Evolutionary conservation across 2,329 filamentous ascomycete species (phyloP).

Genomic region (Arthrobotrys sinensis): DNA sequence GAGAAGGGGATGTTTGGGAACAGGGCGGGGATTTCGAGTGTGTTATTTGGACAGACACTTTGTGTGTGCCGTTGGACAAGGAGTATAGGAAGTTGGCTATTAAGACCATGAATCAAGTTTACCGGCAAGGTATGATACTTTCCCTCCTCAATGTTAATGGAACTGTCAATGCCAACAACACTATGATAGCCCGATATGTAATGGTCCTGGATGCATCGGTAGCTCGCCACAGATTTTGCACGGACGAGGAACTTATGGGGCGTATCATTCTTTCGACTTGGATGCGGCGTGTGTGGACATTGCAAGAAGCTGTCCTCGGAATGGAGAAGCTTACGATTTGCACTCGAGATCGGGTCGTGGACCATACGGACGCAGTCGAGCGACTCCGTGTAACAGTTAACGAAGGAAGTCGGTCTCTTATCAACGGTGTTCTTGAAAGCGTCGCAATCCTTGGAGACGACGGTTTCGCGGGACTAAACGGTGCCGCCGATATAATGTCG

Average conservation of each 20-base stretch:
- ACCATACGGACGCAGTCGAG: constrained; percentile 50
- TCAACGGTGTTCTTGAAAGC: constrained; percentile 17
- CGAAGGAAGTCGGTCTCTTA: constrained; percentile 21
- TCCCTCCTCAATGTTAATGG: neutral
- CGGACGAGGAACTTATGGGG: constrained; percentile 57
- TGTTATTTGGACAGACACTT: constrained; percentile 61
- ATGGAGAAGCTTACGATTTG: constrained; percentile 51
- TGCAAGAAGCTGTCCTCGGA: constrained; percentile 62
- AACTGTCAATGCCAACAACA: constrained; percentile 26
- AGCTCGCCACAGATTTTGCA: constrained; percentile 40
- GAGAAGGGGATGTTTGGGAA: constrained; percentile 36
- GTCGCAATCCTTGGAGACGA: constrained; percentile 49
- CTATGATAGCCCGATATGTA: constrained; percentile 49
- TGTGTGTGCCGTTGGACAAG: constrained; percentile 61
- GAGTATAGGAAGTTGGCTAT: constrained; percentile 61
- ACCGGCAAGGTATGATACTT: constrained; percentile 36
- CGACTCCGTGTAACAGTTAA: constrained; percentile 31
- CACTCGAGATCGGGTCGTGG: constrained; percentile 41
- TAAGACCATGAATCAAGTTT: constrained; percentile 60
- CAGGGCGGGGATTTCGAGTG: constrained; percentile 36
- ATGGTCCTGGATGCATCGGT: constrained; percentile 55
- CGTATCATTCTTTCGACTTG: constrained; percentile 60
- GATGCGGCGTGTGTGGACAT: constrained; percentile 63
- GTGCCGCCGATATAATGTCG: constrained; percentile 39
- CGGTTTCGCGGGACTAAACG: constrained; percentile 37